phyloP scores from a whole-genome alignment of 73 alveolate genomes.

The Symbiodinium pilosum region DNA sequence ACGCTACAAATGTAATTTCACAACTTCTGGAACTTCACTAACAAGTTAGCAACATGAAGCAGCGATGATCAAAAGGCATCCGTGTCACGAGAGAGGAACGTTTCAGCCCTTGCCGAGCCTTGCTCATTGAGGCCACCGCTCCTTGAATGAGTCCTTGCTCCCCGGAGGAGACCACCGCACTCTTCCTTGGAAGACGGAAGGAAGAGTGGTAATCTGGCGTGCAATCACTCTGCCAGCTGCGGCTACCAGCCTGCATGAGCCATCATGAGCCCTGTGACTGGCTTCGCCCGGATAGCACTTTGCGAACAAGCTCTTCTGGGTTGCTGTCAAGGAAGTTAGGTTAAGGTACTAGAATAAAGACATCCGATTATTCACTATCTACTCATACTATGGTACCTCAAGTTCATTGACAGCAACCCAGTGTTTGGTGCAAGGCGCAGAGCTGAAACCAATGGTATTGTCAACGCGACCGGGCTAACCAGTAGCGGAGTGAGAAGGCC shows the following conservation, averaged over 20 bases:
- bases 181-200: constrained; percentile 17
- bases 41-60: neutral
- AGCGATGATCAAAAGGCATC: neutral
- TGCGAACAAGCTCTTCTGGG: neutral
- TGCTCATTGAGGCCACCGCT: constrained; percentile 57
- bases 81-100: neutral
- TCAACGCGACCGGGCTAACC: constrained; percentile 4
- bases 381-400: too few species aligned
- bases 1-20: too few species aligned
- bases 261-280: neutral
- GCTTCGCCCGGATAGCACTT: neutral
- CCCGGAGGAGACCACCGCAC: constrained; percentile 35
- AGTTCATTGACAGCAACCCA: too few species aligned
- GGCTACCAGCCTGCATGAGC: neutral
- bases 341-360: too few species aligned
- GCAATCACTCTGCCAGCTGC: neutral
- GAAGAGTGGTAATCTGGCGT: neutral
- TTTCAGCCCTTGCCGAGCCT: neutral
- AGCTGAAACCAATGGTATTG: constrained; percentile 59
- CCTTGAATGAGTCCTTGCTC: constrained; percentile 86
- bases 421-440: constrained; percentile 20
- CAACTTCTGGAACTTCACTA: neutral
- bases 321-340: neutral
- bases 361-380: neutral
- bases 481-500: neutral